A percentile compares a stretch with the other conserved stretches of the same genome.
Evolutionary conservation across 148 eudicot genomes (phyloP).

Genomic region (Linanthus parryae): DNA sequence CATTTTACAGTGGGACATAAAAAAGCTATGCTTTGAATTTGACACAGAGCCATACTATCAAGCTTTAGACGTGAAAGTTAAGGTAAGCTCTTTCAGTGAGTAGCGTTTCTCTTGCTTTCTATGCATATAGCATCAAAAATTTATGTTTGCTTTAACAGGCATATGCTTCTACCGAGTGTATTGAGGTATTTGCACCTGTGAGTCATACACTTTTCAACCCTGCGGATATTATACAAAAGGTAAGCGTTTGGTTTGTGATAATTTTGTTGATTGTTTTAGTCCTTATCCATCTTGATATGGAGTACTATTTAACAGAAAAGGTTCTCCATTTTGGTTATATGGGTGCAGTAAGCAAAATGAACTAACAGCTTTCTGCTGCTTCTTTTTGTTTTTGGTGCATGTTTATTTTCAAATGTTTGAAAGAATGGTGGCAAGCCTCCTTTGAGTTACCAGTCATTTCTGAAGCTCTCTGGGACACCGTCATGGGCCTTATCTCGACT

Average conservation of each 20-base stretch:
- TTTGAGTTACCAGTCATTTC: slow-evolving; percentile 62
- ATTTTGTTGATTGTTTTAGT: too few species aligned
- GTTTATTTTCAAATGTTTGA: background rate
- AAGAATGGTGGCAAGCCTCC: slow-evolving; percentile 92
- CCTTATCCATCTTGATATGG: background rate
- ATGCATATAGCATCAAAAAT: background rate
- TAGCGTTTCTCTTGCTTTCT: background rate
- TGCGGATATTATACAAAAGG: slow-evolving; percentile 75
- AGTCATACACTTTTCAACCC: slow-evolving; percentile 92
- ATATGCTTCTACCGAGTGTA: slow-evolving; percentile 47
- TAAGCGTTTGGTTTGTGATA: slow-evolving; percentile 11
- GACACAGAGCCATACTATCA: slow-evolving; percentile 91
- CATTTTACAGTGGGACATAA: slow-evolving; percentile 75
- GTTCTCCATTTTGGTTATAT: background rate
- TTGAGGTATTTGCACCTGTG: slow-evolving; percentile 79
- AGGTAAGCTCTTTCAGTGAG: slow-evolving; percentile 29
- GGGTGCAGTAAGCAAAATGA: background rate
- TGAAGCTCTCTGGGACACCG: slow-evolving; percentile 75
- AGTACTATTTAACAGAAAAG: background rate
- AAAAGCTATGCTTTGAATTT: slow-evolving; percentile 77
- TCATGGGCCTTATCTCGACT: slow-evolving; percentile 56
- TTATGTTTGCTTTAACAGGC: slow-evolving; percentile 33
- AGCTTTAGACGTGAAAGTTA: slow-evolving; percentile 64
- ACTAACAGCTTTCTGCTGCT: slow-evolving; percentile 1
- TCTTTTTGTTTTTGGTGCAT: background rate